phyloP scores from a whole-genome alignment of 305 asterid genomes.

The Fraxinus velutina region DNA sequence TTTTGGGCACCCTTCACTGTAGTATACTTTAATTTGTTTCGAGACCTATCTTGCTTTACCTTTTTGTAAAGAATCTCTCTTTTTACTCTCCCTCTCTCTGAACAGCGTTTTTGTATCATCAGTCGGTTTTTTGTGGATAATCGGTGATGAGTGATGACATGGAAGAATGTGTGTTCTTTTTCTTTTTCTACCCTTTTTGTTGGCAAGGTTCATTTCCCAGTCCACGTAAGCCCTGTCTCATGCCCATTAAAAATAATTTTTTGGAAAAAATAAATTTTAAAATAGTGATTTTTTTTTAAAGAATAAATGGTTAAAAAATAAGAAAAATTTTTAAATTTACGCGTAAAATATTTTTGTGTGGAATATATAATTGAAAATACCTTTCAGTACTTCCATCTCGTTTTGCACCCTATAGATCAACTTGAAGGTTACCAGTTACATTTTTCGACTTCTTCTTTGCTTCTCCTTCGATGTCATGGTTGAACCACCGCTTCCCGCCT shows the following conservation, averaged over 20 bases:
- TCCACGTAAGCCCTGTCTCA: not conserved
- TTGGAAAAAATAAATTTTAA: no score
- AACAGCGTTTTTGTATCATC: not conserved
- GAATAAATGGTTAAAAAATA: no score
- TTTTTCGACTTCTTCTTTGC: no score
- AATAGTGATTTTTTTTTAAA: no score
- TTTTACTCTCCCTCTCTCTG: not conserved
- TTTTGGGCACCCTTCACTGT: not conserved
- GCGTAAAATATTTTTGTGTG: no score
- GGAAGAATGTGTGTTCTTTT: not conserved
- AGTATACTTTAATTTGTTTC: not conserved
- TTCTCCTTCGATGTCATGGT: no score
- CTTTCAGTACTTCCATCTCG: no score
- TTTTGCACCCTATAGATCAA: no score
- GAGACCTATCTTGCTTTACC: not conserved
- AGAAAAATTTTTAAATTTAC: no score
- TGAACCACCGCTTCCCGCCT: no score
- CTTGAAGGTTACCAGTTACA: no score
- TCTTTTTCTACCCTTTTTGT: not conserved
- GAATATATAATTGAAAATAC: no score
- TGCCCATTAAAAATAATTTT: not conserved
- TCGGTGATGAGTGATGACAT: conserved; percentile 1
- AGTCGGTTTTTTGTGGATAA: not conserved
- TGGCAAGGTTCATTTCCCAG: not conserved
- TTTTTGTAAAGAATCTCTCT: not conserved